Percentiles rank a stretch among this genome's conserved stretches.
Evolutionary conservation across 1,284 basidiomycete genomes (phyloP).

Genomic region (Boletellus sp.): DNA sequence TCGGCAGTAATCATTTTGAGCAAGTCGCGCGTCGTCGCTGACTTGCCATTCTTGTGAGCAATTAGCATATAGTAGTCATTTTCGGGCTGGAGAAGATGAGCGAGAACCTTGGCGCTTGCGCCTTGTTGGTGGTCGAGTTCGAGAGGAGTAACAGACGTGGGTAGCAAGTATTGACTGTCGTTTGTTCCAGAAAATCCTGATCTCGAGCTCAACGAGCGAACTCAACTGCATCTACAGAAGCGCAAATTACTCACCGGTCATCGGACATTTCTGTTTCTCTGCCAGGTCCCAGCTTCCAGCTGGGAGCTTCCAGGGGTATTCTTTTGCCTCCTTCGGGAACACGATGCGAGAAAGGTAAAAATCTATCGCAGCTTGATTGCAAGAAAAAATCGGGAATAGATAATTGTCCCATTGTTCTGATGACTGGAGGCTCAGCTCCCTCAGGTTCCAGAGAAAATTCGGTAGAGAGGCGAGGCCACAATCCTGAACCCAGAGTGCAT

Average conservation of each 20-base stretch:
- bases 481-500: constrained; percentile 39
- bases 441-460: constrained; percentile 26
- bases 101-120: constrained; percentile 37
- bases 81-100: constrained; percentile 40
- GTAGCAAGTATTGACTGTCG: constrained; percentile 4
- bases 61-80: constrained; percentile 36
- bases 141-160: not conserved
- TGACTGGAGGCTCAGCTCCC: constrained; percentile 41
- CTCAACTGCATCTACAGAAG: too few relatives aligned
- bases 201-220: not conserved
- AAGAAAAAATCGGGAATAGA: constrained; percentile 35
- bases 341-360: constrained; percentile 41
- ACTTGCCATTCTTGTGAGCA: constrained; percentile 15
- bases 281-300: constrained; percentile 52
- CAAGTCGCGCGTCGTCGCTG: constrained; percentile 28
- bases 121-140: constrained; percentile 3
- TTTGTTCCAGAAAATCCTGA: constrained; percentile 11
- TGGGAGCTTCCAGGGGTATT: constrained; percentile 43
- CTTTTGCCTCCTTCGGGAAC: constrained; percentile 33
- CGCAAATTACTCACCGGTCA: constrained; percentile 2
- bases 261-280: constrained; percentile 14
- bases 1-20: constrained; percentile 33
- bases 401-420: constrained; percentile 29
- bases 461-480: constrained; percentile 21
- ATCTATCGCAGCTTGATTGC: constrained; percentile 40